Conservation (phyloP, 495 filamentous ascomycete genomes). For the Lophium mytilinum region DNA sequence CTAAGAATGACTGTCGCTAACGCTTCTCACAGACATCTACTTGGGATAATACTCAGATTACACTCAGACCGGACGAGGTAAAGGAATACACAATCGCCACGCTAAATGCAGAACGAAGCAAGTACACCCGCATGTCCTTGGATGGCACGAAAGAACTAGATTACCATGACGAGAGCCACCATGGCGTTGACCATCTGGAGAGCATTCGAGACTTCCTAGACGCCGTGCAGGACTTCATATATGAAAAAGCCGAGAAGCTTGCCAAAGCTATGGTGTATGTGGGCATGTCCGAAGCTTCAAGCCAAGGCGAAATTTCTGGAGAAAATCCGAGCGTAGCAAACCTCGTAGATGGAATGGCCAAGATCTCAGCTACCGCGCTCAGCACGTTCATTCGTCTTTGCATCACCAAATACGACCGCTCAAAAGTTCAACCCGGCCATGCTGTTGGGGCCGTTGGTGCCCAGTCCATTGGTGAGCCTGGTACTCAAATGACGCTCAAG, state of each 20-base stretch:
- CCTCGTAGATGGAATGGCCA: conserved; percentile 59
- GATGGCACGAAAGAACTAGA: conserved; percentile 35
- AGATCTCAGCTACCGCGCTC: conserved; percentile 68
- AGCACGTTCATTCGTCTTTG: conserved; percentile 71
- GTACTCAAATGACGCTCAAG: conserved; percentile 98
- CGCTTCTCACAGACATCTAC: conserved; percentile 40
- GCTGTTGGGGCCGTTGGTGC: conserved; percentile 97
- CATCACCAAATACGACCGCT: conserved; percentile 79
- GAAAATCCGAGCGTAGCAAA: conserved; percentile 7
- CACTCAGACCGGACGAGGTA: conserved; percentile 69
- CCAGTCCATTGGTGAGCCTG: conserved; percentile 95
- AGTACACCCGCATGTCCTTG: conserved; percentile 46
- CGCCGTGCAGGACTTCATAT: conserved; percentile 63
- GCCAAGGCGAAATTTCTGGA: background rate
- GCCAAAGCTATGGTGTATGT: conserved; percentile 28
- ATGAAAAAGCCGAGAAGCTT: conserved; percentile 48
- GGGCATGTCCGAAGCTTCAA: background rate
- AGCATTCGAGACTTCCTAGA: conserved; percentile 75
- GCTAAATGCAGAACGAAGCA: conserved; percentile 56
- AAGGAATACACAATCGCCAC: conserved; percentile 52
- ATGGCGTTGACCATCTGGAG: conserved; percentile 74
- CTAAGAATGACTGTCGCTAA: background rate
- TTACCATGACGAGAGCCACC: conserved; percentile 56
- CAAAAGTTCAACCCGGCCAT: conserved; percentile 85
- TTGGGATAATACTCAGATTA: conserved; percentile 64